These are phyloP conservation scores for Limonium bicolor DNA, from an alignment of 148 eudicot species.

Conservation along the genomic window DNA sequence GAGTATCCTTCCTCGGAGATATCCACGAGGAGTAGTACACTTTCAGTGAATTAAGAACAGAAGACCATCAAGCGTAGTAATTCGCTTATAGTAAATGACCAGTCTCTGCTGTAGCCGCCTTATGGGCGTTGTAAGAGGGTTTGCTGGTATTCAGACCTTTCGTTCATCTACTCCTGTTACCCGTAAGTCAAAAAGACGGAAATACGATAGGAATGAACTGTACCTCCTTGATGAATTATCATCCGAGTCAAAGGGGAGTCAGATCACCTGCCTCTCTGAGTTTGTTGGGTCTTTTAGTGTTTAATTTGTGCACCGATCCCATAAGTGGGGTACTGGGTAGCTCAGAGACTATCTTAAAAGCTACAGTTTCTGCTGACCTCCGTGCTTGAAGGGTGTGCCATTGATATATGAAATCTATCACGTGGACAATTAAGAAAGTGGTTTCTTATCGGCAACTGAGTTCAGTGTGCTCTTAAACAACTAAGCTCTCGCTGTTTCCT, in stretches of 20 bases:
- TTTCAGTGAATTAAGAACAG: no score
- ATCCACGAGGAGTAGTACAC: background rate
- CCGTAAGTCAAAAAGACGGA: slow-evolving; percentile 3
- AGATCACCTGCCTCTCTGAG: background rate
- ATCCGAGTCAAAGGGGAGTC: background rate
- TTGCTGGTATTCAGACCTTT: background rate
- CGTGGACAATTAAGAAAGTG: background rate
- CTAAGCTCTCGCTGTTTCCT: background rate
- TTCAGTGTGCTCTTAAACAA: background rate
- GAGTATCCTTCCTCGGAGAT: background rate
- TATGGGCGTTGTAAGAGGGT: background rate
- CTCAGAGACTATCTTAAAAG: background rate
- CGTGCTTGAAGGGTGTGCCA: no score
- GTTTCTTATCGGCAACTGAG: background rate
- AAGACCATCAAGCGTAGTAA: no score
- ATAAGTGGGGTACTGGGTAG: slow-evolving; percentile 4
- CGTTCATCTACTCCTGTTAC: background rate
- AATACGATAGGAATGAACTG: background rate
- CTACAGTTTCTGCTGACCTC: no score
- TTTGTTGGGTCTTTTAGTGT: background rate
- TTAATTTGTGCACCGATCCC: background rate
- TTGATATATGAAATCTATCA: background rate
- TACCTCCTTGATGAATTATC: background rate
- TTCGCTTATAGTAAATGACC: no score
- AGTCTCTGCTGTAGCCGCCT: no score